Evolutionary conservation across 2,329 filamentous ascomycete genomes (phyloP), one percentile per base, ranked within the genome.

Genomic region (Paracamarosporium sp.): DNA sequence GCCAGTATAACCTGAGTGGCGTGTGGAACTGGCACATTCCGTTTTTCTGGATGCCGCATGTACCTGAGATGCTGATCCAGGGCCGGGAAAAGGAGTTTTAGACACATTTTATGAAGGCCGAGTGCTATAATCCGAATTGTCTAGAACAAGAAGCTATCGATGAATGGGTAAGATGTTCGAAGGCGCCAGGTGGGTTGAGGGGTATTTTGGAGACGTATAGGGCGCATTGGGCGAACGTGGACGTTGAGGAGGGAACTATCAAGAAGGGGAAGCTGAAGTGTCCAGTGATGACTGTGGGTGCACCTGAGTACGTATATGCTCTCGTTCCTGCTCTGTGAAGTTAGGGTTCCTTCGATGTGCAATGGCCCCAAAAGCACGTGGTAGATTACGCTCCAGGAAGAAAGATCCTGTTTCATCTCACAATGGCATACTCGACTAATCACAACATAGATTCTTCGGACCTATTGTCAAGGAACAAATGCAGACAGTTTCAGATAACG

Each of bases 61-160:
- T 45, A 15, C 41, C 41, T 1, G 41, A 45, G 41, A 45, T 45
- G 41, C 13, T 45, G 24, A 45, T 45, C 7, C 41, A 45, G 13
- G 41, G 41, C 24, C 41, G 41, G 12, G 41, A 45, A n/a, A 13
- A 28, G 24, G 41, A 28, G 41, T 45, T 45, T 15, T 45, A 25
- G 41, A 45, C 41, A 9, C 41, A 45, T n/a, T 45, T 45, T n/a
- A 45, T 45, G 41, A 45, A 28, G 24, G 41, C 41, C 2, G 41
- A 45, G 27, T 45, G 41, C 15, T 45, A 45, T 45, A 45, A 45
- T 45, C 24, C 41, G 27, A 45, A 45, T 28, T 45, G 12, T 28
- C 24, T 45, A 4, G 41, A 45, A 22, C 25, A 27, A 15, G 41
- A 45, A 12, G 41, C 41, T 8, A 25, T 45, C 24, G 41, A 45